Evolutionary conservation across 2,329 filamentous ascomycete species (phyloP), one percentile per base, ranked within the genome.

Genomic region (Fusarium phyllophilum): DNA sequence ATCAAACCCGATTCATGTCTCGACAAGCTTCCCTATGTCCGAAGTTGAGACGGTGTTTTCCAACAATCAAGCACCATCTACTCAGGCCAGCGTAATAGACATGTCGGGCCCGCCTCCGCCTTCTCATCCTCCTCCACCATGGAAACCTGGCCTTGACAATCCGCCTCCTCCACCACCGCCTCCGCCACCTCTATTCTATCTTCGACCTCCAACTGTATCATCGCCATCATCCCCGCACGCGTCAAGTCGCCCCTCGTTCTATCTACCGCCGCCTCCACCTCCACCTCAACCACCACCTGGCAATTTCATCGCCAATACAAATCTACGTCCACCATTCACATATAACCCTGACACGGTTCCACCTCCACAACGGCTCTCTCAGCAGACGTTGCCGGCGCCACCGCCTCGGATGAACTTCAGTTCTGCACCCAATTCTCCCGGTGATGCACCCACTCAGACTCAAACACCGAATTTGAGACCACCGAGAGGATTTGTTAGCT

Each of bases 31-130:
- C 38, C 78, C 77, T 10, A 73, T 74, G 26, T 80, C 70, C 55
- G 79, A 77, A 45, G 76, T 79, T 33, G 79, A 79, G 70, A 77
- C 79, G 62, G 72, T 73, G 17, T 70, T 70, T 66, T 70, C 67
- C 61, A 79, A 75, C 29, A 74, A 77, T 26, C 79, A 76, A 54
- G 75, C 79, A 62, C 67, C 76, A 55, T 81, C 80, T 26, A 75
- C 76, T n/a, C 67, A 76, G 33, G 77, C 79, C 12, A 81, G 80
- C 67, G 73, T 75, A 41, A 54, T 66, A 52, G 52, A 66, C 41
- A 63, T 73, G 61, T 65, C 72, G 34, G 75, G 75, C 57, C 74
- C 68, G 14, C 72, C 72, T 56, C 71, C 73, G 56, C 74, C 73
- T 49, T 67, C 67, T 49, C 66, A 71, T 54, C 71, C 68, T 52